These are phyloP conservation scores for Chytridium lagenaria DNA, from an alignment of 371 early-diverging fungal genomes.

Conservation along the genomic window DNA sequence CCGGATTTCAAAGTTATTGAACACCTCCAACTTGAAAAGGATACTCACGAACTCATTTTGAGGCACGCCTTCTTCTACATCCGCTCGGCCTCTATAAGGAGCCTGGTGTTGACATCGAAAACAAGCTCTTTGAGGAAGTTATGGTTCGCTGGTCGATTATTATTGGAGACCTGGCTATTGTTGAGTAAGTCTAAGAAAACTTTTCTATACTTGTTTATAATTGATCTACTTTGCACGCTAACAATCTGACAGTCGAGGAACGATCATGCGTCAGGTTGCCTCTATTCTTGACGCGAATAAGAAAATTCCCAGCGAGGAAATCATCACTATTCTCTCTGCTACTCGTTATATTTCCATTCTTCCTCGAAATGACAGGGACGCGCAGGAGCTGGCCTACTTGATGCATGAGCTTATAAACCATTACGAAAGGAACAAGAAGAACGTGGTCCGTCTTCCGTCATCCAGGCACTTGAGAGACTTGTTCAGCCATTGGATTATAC, in stretches of 20 bases:
- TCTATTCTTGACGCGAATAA: slow-evolving; percentile 39
- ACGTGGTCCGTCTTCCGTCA: slow-evolving; percentile 44
- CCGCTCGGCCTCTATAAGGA: slow-evolving; percentile 27
- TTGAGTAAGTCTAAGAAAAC: slow-evolving; percentile 32
- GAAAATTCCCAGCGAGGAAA: slow-evolving; percentile 48
- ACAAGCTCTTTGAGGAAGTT: slow-evolving; percentile 48
- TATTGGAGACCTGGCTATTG: slow-evolving; percentile 47
- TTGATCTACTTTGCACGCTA: background rate
- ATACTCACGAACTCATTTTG: slow-evolving; percentile 42
- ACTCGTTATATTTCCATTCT: slow-evolving; percentile 48
- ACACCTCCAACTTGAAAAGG: slow-evolving; percentile 34
- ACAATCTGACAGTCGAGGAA: too few species aligned
- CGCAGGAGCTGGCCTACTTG: slow-evolving; percentile 32
- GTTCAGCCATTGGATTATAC: slow-evolving; percentile 52
- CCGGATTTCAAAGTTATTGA: slow-evolving; percentile 24
- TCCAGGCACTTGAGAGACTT: slow-evolving; percentile 51
- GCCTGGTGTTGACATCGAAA: slow-evolving; percentile 40
- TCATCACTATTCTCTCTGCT: slow-evolving; percentile 43
- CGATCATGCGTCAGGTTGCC: slow-evolving; percentile 39
- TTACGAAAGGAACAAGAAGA: slow-evolving; percentile 45
- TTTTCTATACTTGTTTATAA: background rate
- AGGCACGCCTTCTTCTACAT: slow-evolving; percentile 47
- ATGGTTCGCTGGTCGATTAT: slow-evolving; percentile 45
- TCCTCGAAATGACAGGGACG: slow-evolving; percentile 38
- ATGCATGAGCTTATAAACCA: slow-evolving; percentile 40